phyloP scores from a whole-genome alignment of 2,329 filamentous ascomycete genomes.

The Colletotrichum camelliae region DNA sequence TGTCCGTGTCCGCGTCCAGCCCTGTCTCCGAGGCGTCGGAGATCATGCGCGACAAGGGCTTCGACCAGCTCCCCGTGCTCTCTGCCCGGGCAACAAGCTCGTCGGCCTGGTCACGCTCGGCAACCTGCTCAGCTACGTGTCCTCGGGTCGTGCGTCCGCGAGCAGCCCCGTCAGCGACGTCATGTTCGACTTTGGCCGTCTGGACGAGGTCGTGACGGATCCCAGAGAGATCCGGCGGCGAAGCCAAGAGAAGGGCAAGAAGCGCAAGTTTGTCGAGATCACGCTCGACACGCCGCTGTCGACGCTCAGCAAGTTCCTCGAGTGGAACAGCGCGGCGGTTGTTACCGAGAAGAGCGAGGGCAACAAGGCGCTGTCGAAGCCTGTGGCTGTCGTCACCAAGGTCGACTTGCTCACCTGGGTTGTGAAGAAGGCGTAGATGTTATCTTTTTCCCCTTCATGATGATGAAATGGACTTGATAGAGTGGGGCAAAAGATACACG shows the following conservation, averaged over 20 bases:
- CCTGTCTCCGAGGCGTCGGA: conserved; percentile 89
- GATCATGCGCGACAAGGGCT: conserved; percentile 97
- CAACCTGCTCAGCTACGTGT: conserved; percentile 91
- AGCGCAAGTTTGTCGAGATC: conserved; percentile 87
- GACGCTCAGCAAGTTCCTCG: conserved; percentile 89
- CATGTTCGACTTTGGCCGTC: conserved; percentile 94
- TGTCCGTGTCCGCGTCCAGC: conserved; percentile 75
- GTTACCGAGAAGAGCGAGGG: conserved; percentile 78
- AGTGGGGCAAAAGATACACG: neutral
- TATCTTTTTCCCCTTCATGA: neutral
- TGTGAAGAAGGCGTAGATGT: conserved; percentile 59
- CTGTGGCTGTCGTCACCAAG: conserved; percentile 92
- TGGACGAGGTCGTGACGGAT: conserved; percentile 92
- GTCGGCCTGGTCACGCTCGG: conserved; percentile 94
- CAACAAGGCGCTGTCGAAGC: conserved; percentile 68
- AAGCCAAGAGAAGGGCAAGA: conserved; percentile 42
- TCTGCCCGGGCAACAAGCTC: conserved; percentile 70
- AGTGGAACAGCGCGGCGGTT: conserved; percentile 97
- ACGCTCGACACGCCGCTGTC: conserved; percentile 86
- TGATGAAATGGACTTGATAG: conserved; percentile 26
- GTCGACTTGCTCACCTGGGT: conserved; percentile 94
- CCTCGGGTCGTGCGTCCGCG: conserved; percentile 77
- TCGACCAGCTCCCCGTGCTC: conserved; percentile 95
- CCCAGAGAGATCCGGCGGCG: conserved; percentile 64
- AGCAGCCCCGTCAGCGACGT: conserved; percentile 80